Conservation (phyloP, 2,329 filamentous ascomycete genomes). For the Sporothrix variecibatus region DNA sequence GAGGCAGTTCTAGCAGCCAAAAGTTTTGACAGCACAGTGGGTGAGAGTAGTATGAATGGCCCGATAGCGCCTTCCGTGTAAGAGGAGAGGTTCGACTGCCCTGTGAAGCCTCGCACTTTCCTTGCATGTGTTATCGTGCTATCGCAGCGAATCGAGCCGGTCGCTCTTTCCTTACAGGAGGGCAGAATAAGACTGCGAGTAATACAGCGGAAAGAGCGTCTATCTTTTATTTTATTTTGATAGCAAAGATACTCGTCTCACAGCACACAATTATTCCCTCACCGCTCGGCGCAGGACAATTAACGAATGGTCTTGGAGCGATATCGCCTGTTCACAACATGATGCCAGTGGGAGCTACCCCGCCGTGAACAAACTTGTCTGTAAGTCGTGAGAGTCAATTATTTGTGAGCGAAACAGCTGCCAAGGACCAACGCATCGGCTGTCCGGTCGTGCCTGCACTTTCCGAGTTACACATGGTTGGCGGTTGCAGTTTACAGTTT, state of each 20-base stretch:
- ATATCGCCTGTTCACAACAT: slow-evolving; percentile 15
- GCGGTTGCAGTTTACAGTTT: neutral
- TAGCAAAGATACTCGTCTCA: neutral
- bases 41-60: neutral
- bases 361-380: neutral
- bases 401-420: neutral
- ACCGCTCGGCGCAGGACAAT: neutral
- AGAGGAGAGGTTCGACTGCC: neutral
- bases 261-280: neutral
- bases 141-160: neutral
- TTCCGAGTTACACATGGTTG: slow-evolving; percentile 8
- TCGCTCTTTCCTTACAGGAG: neutral
- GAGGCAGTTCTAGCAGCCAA: neutral
- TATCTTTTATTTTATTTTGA: neutral
- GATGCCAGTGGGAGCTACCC: slow-evolving; percentile 4
- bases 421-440: neutral
- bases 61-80: slow-evolving; percentile 1
- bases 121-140: neutral
- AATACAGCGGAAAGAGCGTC: neutral
- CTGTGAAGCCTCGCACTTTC: slow-evolving; percentile 4
- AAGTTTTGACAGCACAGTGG: neutral
- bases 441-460: slow-evolving; percentile 10
- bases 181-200: neutral
- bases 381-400: neutral
- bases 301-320: neutral